Base-by-base conservation (phyloP, 768 basidiomycete species). In the Russula brevipes region DNA sequence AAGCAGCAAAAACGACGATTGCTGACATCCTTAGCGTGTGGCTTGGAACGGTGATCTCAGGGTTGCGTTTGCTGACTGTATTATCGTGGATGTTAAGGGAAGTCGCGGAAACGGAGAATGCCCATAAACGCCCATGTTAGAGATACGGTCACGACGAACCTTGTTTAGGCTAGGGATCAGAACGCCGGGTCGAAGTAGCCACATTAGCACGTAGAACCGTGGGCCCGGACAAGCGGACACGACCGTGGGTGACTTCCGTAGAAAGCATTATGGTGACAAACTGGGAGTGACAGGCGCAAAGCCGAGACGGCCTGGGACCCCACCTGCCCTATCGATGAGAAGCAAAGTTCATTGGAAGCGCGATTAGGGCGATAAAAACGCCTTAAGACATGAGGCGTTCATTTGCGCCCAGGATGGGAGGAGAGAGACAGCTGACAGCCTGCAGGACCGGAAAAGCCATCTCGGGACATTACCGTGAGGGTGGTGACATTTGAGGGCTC, bases 331-430 rank as follows among this genome's bases (percentile, higher is more conserved):
- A 68, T 68, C 67, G 67, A 68, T 68, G 65, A 62, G 56, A 49
- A 38, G 46, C 56, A 59, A 66, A 56, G 66, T 52, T 57, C 56
- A 65, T 49, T 14, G 44, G 66, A 68, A 63, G 64, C 67, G 59
- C 66, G 65, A 68, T 68, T 66, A 54, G 60, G 59, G 55, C 60
- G 67, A 68, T 68, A 68, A 61, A 67, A 50, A 60, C 51, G 57
- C 59, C 52, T 57, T 57, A n/a, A 24, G 55, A 53, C 67, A 68
- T 67, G 67, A 66, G 65, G 65, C 65, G 54, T 68, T 68, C 67
- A 68, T 68, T 60, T 68, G 65, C 65, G 65, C 65, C 67, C 58
- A 54, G 64, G 60, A 68, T 57, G 65, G 65, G 61, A 64, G 61
- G 56, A 64, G 65, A 41, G 66, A 58, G 64, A 65, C 66, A 58